phyloP scores from a whole-genome alignment of 371 early-diverging fungal species.

The Apophysomyces ossiformis region DNA sequence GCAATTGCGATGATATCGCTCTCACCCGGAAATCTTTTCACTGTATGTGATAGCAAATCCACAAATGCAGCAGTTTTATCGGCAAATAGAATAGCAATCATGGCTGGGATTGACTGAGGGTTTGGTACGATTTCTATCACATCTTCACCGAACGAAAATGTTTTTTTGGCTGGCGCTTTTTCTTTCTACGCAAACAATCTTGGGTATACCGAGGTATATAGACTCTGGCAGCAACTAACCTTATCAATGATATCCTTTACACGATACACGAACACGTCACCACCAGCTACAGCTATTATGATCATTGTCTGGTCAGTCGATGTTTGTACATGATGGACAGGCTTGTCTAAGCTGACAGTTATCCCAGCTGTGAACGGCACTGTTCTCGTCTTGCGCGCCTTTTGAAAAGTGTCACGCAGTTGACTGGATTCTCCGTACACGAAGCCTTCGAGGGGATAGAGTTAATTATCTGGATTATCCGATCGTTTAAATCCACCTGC shows the following conservation, averaged over 20 bases:
- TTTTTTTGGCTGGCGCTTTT: neutral
- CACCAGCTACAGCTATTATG: conserved; percentile 20
- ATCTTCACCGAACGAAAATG: neutral
- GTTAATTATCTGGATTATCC: neutral
- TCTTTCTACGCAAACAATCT: neutral
- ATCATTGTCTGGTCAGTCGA: conserved; percentile 28
- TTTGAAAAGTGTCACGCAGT: conserved; percentile 27
- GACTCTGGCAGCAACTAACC: conserved; percentile 10
- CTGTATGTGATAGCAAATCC: neutral
- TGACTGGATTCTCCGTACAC: conserved; percentile 21
- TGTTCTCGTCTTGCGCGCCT: conserved; percentile 23
- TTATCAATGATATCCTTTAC: conserved; percentile 24
- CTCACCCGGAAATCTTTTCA: neutral
- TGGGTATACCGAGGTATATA: neutral
- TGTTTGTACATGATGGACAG: conserved; percentile 29
- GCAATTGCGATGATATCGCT: conserved; percentile 19
- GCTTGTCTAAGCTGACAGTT: conserved; percentile 6
- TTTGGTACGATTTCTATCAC: conserved; percentile 16
- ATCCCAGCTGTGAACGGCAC: conserved; percentile 13
- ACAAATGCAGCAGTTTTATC: conserved; percentile 4
- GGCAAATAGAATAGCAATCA: conserved; percentile 11
- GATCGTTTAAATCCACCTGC: conserved; percentile 20
- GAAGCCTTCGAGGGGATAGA: conserved; percentile 26
- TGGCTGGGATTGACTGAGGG: conserved; percentile 11
- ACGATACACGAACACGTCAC: conserved; percentile 24